phyloP scores from a whole-genome alignment of 2,329 filamentous ascomycete species.

The Fusarium camptoceras region DNA sequence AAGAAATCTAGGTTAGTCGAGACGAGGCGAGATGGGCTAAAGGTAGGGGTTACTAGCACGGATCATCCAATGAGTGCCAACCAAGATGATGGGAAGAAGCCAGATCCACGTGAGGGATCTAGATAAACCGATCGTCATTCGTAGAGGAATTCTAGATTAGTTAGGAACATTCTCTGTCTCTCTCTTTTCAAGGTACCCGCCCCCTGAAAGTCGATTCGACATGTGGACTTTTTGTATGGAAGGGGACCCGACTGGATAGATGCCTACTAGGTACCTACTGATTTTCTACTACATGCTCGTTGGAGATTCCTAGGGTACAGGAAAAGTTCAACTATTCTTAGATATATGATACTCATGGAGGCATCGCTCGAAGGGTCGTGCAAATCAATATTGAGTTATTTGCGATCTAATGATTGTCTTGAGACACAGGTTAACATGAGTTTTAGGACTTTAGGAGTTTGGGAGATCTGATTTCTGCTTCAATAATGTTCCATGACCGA shows the following conservation, averaged over 20 bases:
- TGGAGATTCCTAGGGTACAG: not conserved
- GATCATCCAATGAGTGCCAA: conserved; percentile 21
- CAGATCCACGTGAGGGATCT: conserved; percentile 30
- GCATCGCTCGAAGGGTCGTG: not conserved
- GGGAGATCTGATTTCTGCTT: not conserved
- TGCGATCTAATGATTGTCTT: not conserved
- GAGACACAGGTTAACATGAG: not conserved
- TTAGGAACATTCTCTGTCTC: conserved; percentile 9
- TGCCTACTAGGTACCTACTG: not conserved
- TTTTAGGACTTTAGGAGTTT: not conserved
- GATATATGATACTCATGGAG: not conserved
- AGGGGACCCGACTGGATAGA: not conserved
- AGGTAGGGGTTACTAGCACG: conserved; percentile 17
- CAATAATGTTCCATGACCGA: not conserved
- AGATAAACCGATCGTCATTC: conserved; percentile 26
- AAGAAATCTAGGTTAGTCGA: conserved; percentile 2
- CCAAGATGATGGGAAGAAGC: conserved; percentile 15
- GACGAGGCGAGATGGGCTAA: conserved; percentile 2
- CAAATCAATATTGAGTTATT: not conserved
- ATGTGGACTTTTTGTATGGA: conserved; percentile 6
- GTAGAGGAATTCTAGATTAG: conserved; percentile 7
- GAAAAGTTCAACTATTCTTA: not conserved
- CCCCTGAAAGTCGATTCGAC: conserved; percentile 33
- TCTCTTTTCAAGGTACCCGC: conserved; percentile 10
- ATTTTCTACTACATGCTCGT: not conserved